Conservation (phyloP, 345 rosid genomes). For the Eucalyptus decipiens region DNA sequence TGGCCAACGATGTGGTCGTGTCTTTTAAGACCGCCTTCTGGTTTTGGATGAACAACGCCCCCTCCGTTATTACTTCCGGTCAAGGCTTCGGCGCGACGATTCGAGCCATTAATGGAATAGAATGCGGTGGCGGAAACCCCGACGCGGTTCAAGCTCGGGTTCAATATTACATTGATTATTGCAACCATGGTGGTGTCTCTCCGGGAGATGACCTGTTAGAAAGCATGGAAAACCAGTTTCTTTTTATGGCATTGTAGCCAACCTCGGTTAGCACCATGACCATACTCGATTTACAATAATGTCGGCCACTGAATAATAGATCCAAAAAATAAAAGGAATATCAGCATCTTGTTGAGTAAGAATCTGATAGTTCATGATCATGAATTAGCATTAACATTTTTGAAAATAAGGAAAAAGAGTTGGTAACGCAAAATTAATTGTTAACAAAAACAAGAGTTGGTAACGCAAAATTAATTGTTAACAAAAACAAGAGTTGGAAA, state of each 20-base stretch:
- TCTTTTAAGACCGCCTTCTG: slow-evolving; percentile 39
- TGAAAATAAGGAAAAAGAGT: neutral
- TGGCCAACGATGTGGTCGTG: slow-evolving; percentile 12
- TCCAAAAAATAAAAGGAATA: neutral
- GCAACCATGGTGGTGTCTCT: neutral
- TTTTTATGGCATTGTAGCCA: neutral
- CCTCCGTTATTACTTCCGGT: slow-evolving; percentile 5
- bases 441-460: neutral
- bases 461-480: neutral
- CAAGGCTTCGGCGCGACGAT: slow-evolving; percentile 45
- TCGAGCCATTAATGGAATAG: slow-evolving; percentile 29
- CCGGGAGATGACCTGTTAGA: neutral
- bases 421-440: neutral
- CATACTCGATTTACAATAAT: neutral
- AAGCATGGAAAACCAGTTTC: neutral
- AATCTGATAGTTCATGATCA: neutral
- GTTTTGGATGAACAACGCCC: slow-evolving; percentile 47
- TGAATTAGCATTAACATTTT: neutral
- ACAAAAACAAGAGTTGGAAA: neutral
- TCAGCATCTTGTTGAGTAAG: neutral
- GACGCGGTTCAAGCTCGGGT: slow-evolving; percentile 20
- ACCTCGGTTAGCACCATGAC: neutral
- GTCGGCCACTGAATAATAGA: neutral
- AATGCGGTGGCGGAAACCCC: slow-evolving; percentile 24
- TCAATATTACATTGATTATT: slow-evolving; percentile 20